Conservation (phyloP, 2,329 filamentous ascomycete genomes). For the Ceratocystiopsis sp. region DNA sequence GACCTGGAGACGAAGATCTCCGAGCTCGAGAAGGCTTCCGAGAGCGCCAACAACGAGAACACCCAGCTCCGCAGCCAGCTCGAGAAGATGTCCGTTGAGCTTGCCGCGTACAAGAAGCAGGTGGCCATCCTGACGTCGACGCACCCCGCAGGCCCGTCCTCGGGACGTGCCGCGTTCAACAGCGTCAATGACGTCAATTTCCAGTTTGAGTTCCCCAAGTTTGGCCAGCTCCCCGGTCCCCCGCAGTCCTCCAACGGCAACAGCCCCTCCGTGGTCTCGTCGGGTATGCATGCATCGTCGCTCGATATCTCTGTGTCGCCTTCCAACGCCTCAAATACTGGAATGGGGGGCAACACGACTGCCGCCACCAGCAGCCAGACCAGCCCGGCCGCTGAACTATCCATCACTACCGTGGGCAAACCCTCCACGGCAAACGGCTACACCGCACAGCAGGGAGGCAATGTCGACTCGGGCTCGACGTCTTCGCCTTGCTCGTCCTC, state of each 20-base stretch:
- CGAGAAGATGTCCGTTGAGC: conserved; percentile 67
- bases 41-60: conserved; percentile 75
- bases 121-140: conserved; percentile 39
- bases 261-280: conserved; percentile 6
- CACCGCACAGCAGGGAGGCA: conserved; percentile 25
- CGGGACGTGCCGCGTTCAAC: conserved; percentile 32
- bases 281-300: conserved; percentile 1
- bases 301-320: conserved; percentile 4
- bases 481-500: conserved; percentile 49
- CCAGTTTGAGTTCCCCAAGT: conserved; percentile 90
- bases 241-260: conserved; percentile 12
- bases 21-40: conserved; percentile 65
- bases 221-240: conserved; percentile 53
- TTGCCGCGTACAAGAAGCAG: conserved; percentile 81
- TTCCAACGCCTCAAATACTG: conserved; percentile 12
- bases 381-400: conserved; percentile 16
- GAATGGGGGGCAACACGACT: conserved; percentile 9
- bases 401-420: conserved; percentile 36
- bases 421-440: conserved; percentile 31
- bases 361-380: conserved; percentile 14
- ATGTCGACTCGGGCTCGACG: conserved; percentile 35
- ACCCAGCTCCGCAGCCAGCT: conserved; percentile 69
- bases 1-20: conserved; percentile 66
- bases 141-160: conserved; percentile 22
- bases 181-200: conserved; percentile 64